Base-by-base conservation (phyloP, 1,139 yeast species). In the Candida tunisiensis region DNA sequence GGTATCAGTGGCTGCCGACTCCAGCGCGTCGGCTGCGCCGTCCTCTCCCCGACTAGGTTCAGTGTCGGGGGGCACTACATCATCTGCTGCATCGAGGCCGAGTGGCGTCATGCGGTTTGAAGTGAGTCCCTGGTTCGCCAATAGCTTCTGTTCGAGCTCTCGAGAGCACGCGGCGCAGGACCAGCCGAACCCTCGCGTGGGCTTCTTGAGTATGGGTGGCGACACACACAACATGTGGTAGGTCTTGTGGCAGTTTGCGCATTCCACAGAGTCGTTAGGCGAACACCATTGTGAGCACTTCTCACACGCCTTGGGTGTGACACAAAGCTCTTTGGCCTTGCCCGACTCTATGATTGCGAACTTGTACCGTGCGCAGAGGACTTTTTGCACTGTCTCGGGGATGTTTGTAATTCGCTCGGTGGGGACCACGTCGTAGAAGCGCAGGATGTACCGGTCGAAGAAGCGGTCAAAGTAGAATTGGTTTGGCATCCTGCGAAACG, bases 181-280 rank as follows among this genome's bases (percentile, higher is more conserved):
- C 95, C 95, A 85, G 5, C 83, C 79, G 45, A 82, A 78, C 1
- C 94, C 94, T 32, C 93, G 56, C 26, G 82, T 73, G 0, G 94
- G 95, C 41, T 79, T 79, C 38, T 69, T 67, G 29, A 66, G 47
- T 24, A 82, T 51, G 1, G 95, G 95, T 1, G 95, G 94, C 35
- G 77, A 83, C 26, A 85, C 65, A 47, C 96, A 85, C 26, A 68
- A 58, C 71, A 83, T 69, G 53, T 85, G 96, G 39, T 70, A 80
- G 36, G 61, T 61, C 18, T 65, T 61, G 9, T 60, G 56, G 49
- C 96, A 85, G 29, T 65, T 74, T n/a, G 78, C 78, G 53, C 95
- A 85, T 34, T 61, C 64, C n/a, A 85, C 73, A 1, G 91, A 70
- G 41, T 80, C 91, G 21, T 63, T 63, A 4, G 69, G 55, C 0